Base-by-base conservation (phyloP, 768 basidiomycete genomes). In the Arthromyces matolae region DNA sequence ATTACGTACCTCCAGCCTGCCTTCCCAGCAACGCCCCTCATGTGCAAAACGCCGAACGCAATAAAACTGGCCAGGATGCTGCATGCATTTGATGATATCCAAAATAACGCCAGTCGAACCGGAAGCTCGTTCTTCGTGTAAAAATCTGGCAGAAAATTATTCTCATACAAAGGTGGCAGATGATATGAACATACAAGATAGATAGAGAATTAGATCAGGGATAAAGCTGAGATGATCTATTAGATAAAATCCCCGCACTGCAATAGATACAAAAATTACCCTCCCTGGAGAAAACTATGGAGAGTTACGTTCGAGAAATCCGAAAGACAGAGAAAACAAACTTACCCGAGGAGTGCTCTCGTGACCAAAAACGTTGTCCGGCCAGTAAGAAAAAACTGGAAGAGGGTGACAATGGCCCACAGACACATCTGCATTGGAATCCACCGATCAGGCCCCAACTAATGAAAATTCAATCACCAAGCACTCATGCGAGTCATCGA, bases 391-490 rank as follows among this genome's bases (percentile, higher is more conserved):
- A 74, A 81, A 55, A 80, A 83, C 56, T 83, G 83, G 22, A 59
- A 61, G 19, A 71, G 54, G 5, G 80, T 73, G 5, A 82, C 70
- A 35, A 80, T 59, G 14, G 76, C 74, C 79, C 78, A 81, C 14
- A 72, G 50, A 42, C 73, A 76, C 66, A 81, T 78, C 58, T 81
- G 79, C 1, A 69, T 73, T 5, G 80, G 79, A 60, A 81, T 80
- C 80, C 79, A 83, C 20, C 77, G 72, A 60, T 84, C 82, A 3
- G 81, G 81, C 3, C 83, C 81, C 31, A 81, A 52, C 76, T 79
- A 40, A 14, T 14, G 23, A 27, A 9, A 33, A 38, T 9, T n/a
- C 9, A 13, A 35, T 22, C 35, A 12, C 42, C 16, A 12, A 8
- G 9, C n/a, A 9, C 19, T 1, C 12, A 31, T 7, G 31, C 23